A percentile compares a stretch with the other conserved stretches of the same genome.
Conservation (phyloP, 2,329 filamentous ascomycete genomes). For the Fusarium brevicatenulatum region DNA sequence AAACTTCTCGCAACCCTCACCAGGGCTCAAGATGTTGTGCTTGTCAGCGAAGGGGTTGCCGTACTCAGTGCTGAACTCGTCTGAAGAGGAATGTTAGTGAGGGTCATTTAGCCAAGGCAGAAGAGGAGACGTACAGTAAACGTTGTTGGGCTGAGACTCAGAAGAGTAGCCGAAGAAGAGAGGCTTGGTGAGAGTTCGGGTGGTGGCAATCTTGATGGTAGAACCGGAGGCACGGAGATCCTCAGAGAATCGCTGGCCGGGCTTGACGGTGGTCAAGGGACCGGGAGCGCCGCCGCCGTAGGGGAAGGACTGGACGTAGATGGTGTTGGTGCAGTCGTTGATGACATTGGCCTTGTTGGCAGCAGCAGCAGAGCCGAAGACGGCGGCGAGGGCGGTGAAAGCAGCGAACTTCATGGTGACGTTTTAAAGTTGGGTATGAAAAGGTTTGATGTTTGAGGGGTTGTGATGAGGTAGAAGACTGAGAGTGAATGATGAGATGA, state of each 20-base stretch:
- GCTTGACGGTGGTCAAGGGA: conserved; percentile 46
- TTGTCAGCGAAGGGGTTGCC: conserved; percentile 54
- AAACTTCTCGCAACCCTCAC: conserved; percentile 51
- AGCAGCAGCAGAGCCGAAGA: conserved; percentile 44
- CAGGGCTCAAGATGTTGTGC: conserved; percentile 52
- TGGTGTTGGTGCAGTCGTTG: conserved; percentile 48
- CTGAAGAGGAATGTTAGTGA: conserved; percentile 37
- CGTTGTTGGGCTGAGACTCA: conserved; percentile 48
- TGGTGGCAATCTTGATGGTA: conserved; percentile 55
- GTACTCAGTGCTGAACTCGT: conserved; percentile 51
- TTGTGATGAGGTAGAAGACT: background rate
- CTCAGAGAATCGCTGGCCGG: conserved; percentile 51
- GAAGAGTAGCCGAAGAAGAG: conserved; percentile 58
- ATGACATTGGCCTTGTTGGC: conserved; percentile 51
- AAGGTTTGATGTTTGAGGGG: background rate
- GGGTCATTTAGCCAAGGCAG: background rate
- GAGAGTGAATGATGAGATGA: background rate
- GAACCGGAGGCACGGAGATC: conserved; percentile 50
- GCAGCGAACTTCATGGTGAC: conserved; percentile 46
- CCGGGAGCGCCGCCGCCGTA: conserved; percentile 47
- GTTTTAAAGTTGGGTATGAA: background rate
- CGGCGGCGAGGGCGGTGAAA: conserved; percentile 44
- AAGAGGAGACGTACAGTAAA: conserved; percentile 50
- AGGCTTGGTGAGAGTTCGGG: conserved; percentile 49
- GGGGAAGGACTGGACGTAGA: conserved; percentile 53